These are phyloP conservation scores for Saururus chinensis DNA, from an alignment of 164 flowering plant genomes.

Conservation along the genomic window DNA sequence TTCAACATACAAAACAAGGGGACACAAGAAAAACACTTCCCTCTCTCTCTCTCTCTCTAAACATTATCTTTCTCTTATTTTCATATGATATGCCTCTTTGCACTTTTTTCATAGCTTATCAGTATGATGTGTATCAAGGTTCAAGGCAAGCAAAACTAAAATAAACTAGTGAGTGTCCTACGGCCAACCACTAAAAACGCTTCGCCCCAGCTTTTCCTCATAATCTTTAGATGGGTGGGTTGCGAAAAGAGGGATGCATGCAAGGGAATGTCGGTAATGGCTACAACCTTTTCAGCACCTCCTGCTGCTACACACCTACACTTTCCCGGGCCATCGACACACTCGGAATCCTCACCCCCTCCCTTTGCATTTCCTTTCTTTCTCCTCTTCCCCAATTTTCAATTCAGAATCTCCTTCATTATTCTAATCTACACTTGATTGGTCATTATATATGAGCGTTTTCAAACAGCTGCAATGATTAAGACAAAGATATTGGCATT, in stretches of 20 bases:
- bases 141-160: too few species aligned
- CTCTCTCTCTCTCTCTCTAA: too few species aligned
- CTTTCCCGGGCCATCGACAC: neutral
- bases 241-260: neutral
- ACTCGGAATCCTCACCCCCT: neutral
- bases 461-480: slow-evolving; percentile 8
- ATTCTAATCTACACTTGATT: neutral
- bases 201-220: neutral
- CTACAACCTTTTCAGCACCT: neutral
- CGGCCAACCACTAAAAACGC: neutral
- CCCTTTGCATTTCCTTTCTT: neutral
- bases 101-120: too few species aligned
- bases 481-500: neutral
- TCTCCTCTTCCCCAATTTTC: neutral
- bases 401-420: neutral
- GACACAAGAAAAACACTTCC: too few species aligned
- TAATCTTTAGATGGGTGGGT: neutral
- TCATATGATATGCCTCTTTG: too few species aligned
- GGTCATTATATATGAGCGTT: too few species aligned
- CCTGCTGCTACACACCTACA: neutral
- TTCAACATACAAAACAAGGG: too few species aligned
- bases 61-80: too few species aligned
- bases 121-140: too few species aligned
- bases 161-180: too few species aligned
- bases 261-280: slow-evolving; percentile 7